Evolutionary conservation across 805 yeast species (phyloP).

Genomic region (Candida awuae): DNA sequence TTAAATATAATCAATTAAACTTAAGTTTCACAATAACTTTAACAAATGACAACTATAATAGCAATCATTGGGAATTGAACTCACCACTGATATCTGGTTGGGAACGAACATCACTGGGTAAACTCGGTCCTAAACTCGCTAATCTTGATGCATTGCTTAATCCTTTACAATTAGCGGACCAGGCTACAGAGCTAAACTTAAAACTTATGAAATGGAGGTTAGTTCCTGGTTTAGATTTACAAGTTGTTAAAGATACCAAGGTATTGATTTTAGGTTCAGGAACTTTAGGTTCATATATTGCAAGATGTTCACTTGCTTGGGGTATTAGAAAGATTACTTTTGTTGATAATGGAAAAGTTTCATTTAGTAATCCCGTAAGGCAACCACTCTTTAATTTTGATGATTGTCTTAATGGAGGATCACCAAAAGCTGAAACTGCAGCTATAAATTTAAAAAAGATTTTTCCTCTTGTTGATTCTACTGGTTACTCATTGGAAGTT

Average conservation of each 20-base stretch:
- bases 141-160: slow-evolving; percentile 76
- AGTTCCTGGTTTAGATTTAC: slow-evolving; percentile 73
- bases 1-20: slow-evolving; percentile 24
- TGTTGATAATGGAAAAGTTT: slow-evolving; percentile 83
- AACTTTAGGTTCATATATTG: slow-evolving; percentile 87
- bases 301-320: slow-evolving; percentile 87
- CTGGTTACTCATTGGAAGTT: slow-evolving; percentile 62
- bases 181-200: slow-evolving; percentile 84
- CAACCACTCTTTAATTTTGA: slow-evolving; percentile 78
- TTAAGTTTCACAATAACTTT: slow-evolving; percentile 24
- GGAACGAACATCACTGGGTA: slow-evolving; percentile 74
- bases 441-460: slow-evolving; percentile 63
- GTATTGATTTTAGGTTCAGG: slow-evolving; percentile 91
- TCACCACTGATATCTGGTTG: slow-evolving; percentile 57
- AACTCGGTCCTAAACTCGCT: slow-evolving; percentile 73
- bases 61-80: slow-evolving; percentile 4
- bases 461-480: slow-evolving; percentile 66
- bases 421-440: slow-evolving; percentile 70
- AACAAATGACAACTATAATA: slow-evolving; percentile 5
- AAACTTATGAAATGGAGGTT: slow-evolving; percentile 96
- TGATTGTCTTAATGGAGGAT: slow-evolving; percentile 75
- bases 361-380: slow-evolving; percentile 91
- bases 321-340: slow-evolving; percentile 81
- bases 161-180: slow-evolving; percentile 77
- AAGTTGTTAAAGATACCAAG: slow-evolving; percentile 47